A percentile compares a stretch with the other conserved stretches of the same genome.
Conservation (phyloP, 208 protist genomes). For the Acanthamoeba healyi region DNA sequence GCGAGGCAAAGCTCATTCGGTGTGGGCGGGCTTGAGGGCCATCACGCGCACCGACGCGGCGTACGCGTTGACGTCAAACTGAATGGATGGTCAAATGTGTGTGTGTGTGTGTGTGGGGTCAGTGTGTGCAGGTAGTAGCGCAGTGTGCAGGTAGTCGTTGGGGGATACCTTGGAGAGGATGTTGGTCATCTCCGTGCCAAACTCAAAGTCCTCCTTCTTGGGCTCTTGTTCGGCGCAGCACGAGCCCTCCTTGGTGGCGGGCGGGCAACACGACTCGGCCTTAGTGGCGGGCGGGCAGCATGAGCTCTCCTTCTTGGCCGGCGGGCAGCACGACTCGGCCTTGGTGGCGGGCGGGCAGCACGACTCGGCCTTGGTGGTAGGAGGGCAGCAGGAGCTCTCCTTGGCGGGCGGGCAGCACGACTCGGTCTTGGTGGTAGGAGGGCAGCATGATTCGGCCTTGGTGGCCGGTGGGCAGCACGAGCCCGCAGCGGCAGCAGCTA, state of each 20-base stretch:
- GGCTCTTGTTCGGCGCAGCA: background rate
- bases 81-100: too few relatives aligned
- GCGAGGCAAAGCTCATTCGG: too few relatives aligned
- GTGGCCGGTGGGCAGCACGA: background rate
- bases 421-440: background rate
- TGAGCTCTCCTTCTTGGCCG: too few relatives aligned
- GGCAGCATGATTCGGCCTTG: background rate
- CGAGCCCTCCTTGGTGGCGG: background rate
- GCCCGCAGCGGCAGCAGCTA: background rate
- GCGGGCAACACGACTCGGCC: background rate
- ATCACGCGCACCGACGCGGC: conserved; percentile 29
- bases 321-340: background rate
- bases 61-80: conserved; percentile 50
- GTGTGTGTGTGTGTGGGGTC: too few relatives aligned
- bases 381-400: background rate
- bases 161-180: conserved; percentile 1
- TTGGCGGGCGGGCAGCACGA: background rate
- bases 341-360: background rate
- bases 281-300: background rate
- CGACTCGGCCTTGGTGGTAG: background rate
- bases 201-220: background rate
- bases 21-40: background rate
- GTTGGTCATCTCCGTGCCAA: conserved; percentile 57
- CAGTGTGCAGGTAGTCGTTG: background rate
- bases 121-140: background rate